Conservation (phyloP, 257 asterid genomes). For the Solanum chmielewskii region DNA sequence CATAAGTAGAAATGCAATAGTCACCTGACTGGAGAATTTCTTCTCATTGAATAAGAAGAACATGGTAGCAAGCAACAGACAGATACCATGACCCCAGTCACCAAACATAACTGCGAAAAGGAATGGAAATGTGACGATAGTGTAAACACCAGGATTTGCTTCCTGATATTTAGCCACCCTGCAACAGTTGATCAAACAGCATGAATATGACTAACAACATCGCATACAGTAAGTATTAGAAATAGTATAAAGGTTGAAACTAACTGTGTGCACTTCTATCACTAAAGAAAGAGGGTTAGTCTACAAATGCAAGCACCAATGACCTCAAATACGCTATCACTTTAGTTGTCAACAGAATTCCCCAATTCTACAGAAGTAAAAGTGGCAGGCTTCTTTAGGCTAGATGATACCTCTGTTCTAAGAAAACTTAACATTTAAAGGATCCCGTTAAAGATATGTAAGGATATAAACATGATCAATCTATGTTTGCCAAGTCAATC, state of each 20-base stretch:
- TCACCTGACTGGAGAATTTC: conserved; percentile 78
- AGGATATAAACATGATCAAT: background rate
- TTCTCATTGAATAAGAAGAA: conserved; percentile 62
- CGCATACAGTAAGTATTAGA: background rate
- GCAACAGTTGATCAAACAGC: conserved; percentile 24
- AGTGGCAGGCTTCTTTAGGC: background rate
- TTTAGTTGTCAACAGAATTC: background rate
- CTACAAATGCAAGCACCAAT: background rate
- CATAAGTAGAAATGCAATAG: background rate
- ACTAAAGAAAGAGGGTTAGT: background rate
- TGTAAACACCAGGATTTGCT: conserved; percentile 97
- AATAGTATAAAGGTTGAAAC: background rate
- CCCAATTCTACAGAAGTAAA: background rate
- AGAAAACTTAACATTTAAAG: background rate
- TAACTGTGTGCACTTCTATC: background rate
- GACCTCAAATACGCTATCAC: background rate
- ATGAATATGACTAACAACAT: background rate
- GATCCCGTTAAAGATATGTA: background rate
- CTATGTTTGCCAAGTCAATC: background rate
- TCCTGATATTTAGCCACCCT: conserved; percentile 99
- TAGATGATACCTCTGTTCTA: background rate
- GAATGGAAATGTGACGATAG: conserved; percentile 96
- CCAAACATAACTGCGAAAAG: conserved; percentile 99
- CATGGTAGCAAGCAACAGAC: conserved; percentile 72
- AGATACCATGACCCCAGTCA: conserved; percentile 99